Evolutionary conservation across 192 early-diverging fungal genomes (phyloP), one percentile per base, ranked within the genome.

Genomic region (Fimicolochytrium jonesii): DNA sequence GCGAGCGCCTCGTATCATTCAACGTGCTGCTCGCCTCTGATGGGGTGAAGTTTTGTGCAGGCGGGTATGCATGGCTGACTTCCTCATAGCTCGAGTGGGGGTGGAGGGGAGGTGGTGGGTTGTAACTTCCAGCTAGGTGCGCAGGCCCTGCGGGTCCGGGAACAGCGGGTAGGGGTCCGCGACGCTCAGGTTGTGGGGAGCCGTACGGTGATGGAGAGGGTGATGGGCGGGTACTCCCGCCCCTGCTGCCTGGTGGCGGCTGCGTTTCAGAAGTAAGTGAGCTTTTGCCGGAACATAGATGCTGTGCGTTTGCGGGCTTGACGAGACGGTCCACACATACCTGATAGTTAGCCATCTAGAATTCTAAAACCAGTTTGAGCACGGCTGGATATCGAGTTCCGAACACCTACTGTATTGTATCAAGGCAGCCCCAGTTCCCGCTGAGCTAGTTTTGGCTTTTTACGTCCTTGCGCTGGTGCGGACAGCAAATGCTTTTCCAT

Each of bases 31-130:
- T 13, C 13, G 37, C n/a, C 13, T 61, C 59, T 25, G 43, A 47
- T 35, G 59, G 59, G 6, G 48, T 61, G 18, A 32, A 50, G 15
- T 26, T 45, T 34, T 61, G 59, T 23, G 59, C 26, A 34, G 29
- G 59, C 13, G 59, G 59, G 37, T 61, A 61, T 33, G 15, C 46
- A 10, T 10, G 11, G 15, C 11, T n/a, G 6, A 9, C 6, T 7
- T 9, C 11, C 46, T 48, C 22, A 7, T 22, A 22, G 23, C 10
- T 48, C 15, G 46, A 23, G 9, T 48, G 10, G 22, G 15, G 10
- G 22, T 22, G 22, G 46, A 22, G 22, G 6, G 11, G 15, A 9
- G 10, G 23, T 48, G 23, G 6, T 23, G 11, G 22, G 46, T 7
- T 7, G 46, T 9, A 48, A 48, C 7, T 3, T 36, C 35, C 31